These are phyloP conservation scores for Artomyces pyxidatus DNA, from an alignment of 768 basidiomycete genomes.

Conservation along the genomic window DNA sequence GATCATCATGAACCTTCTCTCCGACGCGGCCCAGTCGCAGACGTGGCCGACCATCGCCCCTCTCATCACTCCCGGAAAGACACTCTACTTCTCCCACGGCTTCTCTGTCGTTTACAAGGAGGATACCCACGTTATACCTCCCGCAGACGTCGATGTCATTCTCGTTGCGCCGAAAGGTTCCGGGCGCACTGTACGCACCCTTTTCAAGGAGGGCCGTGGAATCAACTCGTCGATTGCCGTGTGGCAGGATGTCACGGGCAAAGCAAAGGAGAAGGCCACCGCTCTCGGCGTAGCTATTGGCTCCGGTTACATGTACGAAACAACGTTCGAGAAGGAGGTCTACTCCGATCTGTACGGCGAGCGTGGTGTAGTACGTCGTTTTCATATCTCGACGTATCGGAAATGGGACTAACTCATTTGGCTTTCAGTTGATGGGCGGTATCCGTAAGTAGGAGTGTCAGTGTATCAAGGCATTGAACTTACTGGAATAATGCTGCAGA, in stretches of 20 bases:
- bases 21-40: constrained; percentile 97
- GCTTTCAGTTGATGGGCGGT: constrained; percentile 81
- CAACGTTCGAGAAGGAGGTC: constrained; percentile 99
- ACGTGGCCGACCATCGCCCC: constrained; percentile 89
- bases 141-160: constrained; percentile 94
- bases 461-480: too few species aligned
- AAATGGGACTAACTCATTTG: constrained; percentile 4
- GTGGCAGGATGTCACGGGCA: constrained; percentile 96
- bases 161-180: constrained; percentile 99
- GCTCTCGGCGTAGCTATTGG: constrained; percentile 93
- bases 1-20: constrained; percentile 99
- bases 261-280: constrained; percentile 94
- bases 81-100: constrained; percentile 99
- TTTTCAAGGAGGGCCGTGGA: constrained; percentile 99
- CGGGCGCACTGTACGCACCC: constrained; percentile 95
- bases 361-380: constrained; percentile 87
- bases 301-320: constrained; percentile 98
- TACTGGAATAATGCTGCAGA: constrained; percentile 52
- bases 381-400: background rate
- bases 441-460: constrained; percentile 54
- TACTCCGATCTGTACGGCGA: constrained; percentile 99
- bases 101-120: constrained; percentile 99
- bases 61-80: constrained; percentile 99
- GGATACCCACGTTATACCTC: constrained; percentile 90
- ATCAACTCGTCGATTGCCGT: constrained; percentile 95